These are phyloP conservation scores for Pogostemon cablin DNA, from an alignment of 257 asterid species.

Conservation along the genomic window DNA sequence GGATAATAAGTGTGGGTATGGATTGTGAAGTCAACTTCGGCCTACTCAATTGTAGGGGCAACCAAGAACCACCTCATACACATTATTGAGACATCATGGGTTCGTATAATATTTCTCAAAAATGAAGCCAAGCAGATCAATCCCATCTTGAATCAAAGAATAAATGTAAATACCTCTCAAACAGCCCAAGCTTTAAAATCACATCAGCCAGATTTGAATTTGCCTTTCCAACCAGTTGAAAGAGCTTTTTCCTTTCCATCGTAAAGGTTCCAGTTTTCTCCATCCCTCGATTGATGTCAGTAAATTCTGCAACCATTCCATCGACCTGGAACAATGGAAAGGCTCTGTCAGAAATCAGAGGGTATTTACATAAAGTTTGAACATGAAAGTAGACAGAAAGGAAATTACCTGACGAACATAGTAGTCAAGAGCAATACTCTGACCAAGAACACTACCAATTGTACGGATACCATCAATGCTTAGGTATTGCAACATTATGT, in stretches of 20 bases:
- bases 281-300: constrained; percentile 94
- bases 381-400: not conserved
- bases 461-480: constrained; percentile 87
- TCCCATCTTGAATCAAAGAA: constrained; percentile 14
- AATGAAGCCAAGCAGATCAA: not conserved
- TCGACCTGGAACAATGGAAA: constrained; percentile 61
- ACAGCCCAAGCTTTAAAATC: constrained; percentile 94
- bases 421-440: constrained; percentile 98
- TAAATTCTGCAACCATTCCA: constrained; percentile 94
- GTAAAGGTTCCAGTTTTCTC: constrained; percentile 95
- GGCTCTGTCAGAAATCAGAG: not conserved
- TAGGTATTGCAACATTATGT: constrained; percentile 82
- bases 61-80: not conserved
- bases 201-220: constrained; percentile 98
- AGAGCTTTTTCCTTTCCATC: constrained; percentile 91
- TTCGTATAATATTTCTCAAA: not conserved
- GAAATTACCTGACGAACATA: constrained; percentile 90
- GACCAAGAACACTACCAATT: constrained; percentile 98
- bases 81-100: not conserved
- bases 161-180: constrained; percentile 67
- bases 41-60: not conserved
- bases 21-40: not conserved
- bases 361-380: constrained; percentile 22
- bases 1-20: not conserved
- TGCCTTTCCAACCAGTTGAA: constrained; percentile 97